phyloP scores from a whole-genome alignment of 371 early-diverging fungal genomes.

The Phascolomyces articulosus region DNA sequence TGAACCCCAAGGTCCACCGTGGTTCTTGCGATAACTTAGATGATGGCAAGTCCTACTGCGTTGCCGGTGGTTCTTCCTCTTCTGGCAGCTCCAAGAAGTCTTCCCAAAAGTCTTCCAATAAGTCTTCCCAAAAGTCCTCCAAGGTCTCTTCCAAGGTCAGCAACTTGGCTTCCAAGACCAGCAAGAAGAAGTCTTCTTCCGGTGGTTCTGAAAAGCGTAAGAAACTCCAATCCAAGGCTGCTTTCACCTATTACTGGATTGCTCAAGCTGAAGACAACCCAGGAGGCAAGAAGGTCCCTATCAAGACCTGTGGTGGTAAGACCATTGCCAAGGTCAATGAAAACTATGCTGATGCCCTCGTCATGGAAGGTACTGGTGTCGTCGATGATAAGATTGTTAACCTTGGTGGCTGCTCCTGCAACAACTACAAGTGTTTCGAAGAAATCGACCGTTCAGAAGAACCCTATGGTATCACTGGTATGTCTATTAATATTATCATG shows the following conservation, averaged over 20 bases:
- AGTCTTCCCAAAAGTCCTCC: constrained; percentile 26
- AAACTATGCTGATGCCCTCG: constrained; percentile 49
- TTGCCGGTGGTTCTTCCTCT: constrained; percentile 11
- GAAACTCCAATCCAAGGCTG: constrained; percentile 38
- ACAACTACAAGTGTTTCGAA: constrained; percentile 49
- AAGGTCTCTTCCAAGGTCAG: constrained; percentile 16
- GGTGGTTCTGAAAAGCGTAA: constrained; percentile 30
- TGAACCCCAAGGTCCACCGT: constrained; percentile 29
- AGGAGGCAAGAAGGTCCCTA: constrained; percentile 30
- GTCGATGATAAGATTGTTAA: constrained; percentile 46
- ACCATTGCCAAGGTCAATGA: constrained; percentile 42
- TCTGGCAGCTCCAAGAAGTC: constrained; percentile 6
- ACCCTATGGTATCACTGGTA: constrained; percentile 52
- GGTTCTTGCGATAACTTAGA: constrained; percentile 35
- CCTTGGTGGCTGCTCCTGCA: constrained; percentile 52
- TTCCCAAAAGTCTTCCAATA: constrained; percentile 2
- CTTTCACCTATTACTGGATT: constrained; percentile 58
- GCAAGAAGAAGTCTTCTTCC: constrained; percentile 8
- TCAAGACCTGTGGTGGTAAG: constrained; percentile 49
- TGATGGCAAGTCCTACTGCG: constrained; percentile 29
- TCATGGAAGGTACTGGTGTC: constrained; percentile 57
- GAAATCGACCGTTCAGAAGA: constrained; percentile 41
- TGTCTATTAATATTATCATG: neutral
- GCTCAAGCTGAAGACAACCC: constrained; percentile 42
- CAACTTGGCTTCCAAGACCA: constrained; percentile 18